Evolutionary conservation across 768 basidiomycete species (phyloP).

Genomic region (Mycena sanguinolenta): DNA sequence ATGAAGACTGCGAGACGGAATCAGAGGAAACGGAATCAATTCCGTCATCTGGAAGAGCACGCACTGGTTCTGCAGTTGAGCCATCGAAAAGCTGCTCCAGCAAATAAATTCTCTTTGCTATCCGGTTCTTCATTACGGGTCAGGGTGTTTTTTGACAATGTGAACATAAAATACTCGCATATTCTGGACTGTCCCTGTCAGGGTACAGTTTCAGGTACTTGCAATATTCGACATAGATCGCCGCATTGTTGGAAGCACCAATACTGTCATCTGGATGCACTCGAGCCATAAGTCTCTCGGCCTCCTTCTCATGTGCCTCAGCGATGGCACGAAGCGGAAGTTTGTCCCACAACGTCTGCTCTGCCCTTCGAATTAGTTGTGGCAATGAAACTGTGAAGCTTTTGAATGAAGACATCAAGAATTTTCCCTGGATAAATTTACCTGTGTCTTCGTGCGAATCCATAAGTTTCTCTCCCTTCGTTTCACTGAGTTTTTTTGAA

Average conservation of each 20-base stretch:
- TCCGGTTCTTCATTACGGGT: neutral
- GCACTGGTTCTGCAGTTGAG: no score
- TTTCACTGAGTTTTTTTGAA: neutral
- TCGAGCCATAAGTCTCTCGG: neutral
- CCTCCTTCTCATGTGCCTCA: slow-evolving; percentile 17
- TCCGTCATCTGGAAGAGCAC: no score
- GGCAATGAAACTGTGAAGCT: neutral
- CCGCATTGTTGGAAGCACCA: neutral
- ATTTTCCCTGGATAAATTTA: neutral
- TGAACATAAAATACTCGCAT: slow-evolving; percentile 10
- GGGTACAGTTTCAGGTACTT: slow-evolving; percentile 5
- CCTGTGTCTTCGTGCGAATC: neutral
- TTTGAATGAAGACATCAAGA: neutral
- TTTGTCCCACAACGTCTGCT: neutral
- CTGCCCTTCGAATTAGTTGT: neutral
- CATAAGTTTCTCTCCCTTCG: neutral
- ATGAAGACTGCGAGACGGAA: no score
- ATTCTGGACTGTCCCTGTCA: neutral
- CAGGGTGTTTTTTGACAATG: neutral
- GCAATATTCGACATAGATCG: slow-evolving; percentile 6
- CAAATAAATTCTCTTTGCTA: neutral
- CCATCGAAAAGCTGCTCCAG: neutral
- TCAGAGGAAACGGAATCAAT: neutral
- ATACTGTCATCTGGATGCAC: neutral
- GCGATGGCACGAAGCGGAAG: slow-evolving; percentile 22